Conservation (phyloP, 2,329 filamentous ascomycete species). For the Didymella pinodella region DNA sequence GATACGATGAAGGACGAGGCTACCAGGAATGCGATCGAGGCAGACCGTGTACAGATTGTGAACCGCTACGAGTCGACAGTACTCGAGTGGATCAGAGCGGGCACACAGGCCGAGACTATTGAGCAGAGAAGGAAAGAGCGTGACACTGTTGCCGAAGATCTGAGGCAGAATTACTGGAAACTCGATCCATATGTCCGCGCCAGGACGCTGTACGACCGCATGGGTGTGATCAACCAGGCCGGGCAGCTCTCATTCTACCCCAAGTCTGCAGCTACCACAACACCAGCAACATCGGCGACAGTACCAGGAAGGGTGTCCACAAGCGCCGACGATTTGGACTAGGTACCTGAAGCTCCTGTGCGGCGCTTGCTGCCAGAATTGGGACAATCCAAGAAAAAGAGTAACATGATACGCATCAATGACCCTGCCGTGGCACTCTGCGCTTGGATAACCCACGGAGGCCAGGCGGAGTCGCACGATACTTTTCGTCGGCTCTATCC, state of each 20-base stretch:
- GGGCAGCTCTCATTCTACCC: conserved; percentile 78
- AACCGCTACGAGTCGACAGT: conserved; percentile 78
- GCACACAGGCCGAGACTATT: conserved; percentile 49
- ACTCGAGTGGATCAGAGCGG: conserved; percentile 73
- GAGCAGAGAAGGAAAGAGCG: conserved; percentile 65
- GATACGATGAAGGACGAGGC: conserved; percentile 69
- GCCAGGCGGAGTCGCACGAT: background rate
- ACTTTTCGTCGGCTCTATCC: background rate
- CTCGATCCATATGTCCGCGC: conserved; percentile 88
- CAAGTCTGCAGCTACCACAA: conserved; percentile 32
- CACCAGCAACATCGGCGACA: conserved; percentile 16
- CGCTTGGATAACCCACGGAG: background rate
- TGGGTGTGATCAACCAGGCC: conserved; percentile 71
- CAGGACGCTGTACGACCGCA: conserved; percentile 82
- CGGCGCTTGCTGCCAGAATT: background rate
- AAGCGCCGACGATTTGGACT: conserved; percentile 50
- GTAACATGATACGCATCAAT: background rate
- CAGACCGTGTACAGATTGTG: conserved; percentile 70
- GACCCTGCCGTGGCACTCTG: background rate
- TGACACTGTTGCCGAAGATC: conserved; percentile 65
- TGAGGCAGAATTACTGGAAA: conserved; percentile 84
- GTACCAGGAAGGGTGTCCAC: conserved; percentile 29
- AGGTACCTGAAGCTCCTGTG: background rate
- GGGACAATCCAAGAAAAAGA: background rate
- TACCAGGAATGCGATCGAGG: conserved; percentile 69